Evolutionary conservation across 2,329 filamentous ascomycete species (phyloP), one percentile per base, ranked within the genome.

Genomic region (Pseudocercospora fuligena): DNA sequence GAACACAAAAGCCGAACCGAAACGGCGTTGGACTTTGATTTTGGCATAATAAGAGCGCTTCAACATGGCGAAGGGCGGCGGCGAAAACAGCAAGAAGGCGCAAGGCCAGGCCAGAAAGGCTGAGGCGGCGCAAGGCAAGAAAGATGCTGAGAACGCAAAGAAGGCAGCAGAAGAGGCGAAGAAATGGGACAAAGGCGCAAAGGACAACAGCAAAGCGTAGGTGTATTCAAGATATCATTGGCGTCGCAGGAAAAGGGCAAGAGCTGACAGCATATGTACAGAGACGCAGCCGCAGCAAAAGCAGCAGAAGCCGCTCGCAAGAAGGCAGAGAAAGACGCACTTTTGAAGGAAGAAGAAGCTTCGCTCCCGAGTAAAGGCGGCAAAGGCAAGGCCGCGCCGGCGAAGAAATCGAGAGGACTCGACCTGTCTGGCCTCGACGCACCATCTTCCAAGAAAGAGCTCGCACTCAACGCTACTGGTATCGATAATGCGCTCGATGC

Each of bases 401-500:
- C 78, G 66, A 86, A 85, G 79, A 84, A 84, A 73, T 75, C 75
- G 58, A 86, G 88, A 68, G 92, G 92, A 40, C 86, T 94, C 43
- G 91, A 94, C 75, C 86, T 94, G 47, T 87, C 86, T 19, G 89
- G 92, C 78, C 89, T 97, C 70, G 92, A 95, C 74, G 77, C 80
- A 1, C 79, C 83, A 3, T 79, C 81, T 69, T 82, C 78, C 8
- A 76, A 74, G 66, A 84, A 84, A 69, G 81, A 82, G 14, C 79
- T 88, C 9, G 80, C 91, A 0, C 86, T 97, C 74, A 94, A 90
- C 78, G 94, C 93, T 3, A 86, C 90, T 0, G 93, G 93, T 75
- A 97, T 99, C 79, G 94, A 98, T 79, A 94, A 97, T 75, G 93
- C 93, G 0, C 87, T 98, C 59, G 94, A 97, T 74, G 93, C 93